Conservation (phyloP, 2,329 filamentous ascomycete species). For the Pseudogymnoascus sp. region DNA sequence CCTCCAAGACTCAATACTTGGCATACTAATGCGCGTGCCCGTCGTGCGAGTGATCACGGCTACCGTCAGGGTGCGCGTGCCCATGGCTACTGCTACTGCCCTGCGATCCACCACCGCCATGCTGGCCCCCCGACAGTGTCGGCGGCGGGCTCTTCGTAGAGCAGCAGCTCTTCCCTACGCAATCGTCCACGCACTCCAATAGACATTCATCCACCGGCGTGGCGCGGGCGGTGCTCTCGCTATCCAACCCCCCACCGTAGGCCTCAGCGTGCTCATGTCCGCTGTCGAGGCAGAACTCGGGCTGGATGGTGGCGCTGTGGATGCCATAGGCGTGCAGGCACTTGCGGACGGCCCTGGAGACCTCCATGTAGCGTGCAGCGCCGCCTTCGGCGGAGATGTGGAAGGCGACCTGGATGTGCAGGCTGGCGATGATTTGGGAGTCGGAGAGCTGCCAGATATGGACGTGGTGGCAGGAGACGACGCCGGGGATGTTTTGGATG, state of each 20-base stretch:
- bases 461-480: conserved; percentile 87
- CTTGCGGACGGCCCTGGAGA: conserved; percentile 72
- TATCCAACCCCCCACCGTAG: conserved; percentile 19
- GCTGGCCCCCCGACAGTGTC: not conserved
- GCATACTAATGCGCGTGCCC: not conserved
- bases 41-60: not conserved
- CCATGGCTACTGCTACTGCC: not conserved
- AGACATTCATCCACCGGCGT: conserved; percentile 24
- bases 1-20: not conserved
- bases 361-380: conserved; percentile 73
- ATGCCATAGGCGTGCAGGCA: conserved; percentile 95
- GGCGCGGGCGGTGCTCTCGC: conserved; percentile 16
- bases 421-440: conserved; percentile 83
- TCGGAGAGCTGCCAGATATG: conserved; percentile 98
- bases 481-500: conserved; percentile 75
- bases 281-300: conserved; percentile 65
- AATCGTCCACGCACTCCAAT: conserved; percentile 29
- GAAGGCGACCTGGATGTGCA: conserved; percentile 89
- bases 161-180: conserved; percentile 29
- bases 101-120: not conserved
- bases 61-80: not conserved
- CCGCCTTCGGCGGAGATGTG: conserved; percentile 75
- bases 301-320: conserved; percentile 94
- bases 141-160: conserved; percentile 14
- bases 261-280: conserved; percentile 23